These are phyloP conservation scores for Nicotiana attenuata DNA, from an alignment of 257 asterid species.

Conservation along the genomic window DNA sequence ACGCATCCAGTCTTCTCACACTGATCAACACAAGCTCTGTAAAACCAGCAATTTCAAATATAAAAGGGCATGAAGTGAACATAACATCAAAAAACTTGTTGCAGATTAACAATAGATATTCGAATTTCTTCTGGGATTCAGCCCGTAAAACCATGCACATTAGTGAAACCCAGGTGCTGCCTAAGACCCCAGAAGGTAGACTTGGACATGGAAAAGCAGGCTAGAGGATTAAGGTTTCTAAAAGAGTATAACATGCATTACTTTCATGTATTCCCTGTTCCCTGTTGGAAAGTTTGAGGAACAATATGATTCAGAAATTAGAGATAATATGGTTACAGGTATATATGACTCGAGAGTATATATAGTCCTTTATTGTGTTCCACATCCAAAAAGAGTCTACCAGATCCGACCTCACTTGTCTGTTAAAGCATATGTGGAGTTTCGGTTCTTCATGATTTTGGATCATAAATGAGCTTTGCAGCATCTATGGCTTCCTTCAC, in stretches of 20 bases:
- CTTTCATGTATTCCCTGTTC: background rate
- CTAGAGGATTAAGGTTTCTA: background rate
- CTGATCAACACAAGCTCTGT: conserved; percentile 59
- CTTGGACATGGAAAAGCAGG: background rate
- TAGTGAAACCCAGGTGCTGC: background rate
- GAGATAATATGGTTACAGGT: background rate
- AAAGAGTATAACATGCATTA: background rate
- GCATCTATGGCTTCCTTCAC: background rate
- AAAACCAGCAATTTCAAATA: conserved; percentile 21
- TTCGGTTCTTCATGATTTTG: background rate
- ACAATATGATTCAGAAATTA: background rate
- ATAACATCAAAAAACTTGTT: background rate
- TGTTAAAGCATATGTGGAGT: background rate
- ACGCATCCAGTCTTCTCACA: conserved; percentile 89
- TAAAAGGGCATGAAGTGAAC: conserved; percentile 7
- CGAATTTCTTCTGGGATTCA: background rate
- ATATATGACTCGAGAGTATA: background rate
- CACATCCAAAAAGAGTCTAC: background rate
- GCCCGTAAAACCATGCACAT: background rate
- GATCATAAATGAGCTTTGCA: background rate
- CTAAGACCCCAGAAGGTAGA: background rate
- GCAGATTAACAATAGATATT: background rate
- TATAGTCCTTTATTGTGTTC: background rate
- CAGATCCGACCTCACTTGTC: background rate
- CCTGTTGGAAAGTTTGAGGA: background rate